These are phyloP conservation scores for Serpula lacrymans DNA, from an alignment of 768 basidiomycete genomes.

Conservation along the genomic window DNA sequence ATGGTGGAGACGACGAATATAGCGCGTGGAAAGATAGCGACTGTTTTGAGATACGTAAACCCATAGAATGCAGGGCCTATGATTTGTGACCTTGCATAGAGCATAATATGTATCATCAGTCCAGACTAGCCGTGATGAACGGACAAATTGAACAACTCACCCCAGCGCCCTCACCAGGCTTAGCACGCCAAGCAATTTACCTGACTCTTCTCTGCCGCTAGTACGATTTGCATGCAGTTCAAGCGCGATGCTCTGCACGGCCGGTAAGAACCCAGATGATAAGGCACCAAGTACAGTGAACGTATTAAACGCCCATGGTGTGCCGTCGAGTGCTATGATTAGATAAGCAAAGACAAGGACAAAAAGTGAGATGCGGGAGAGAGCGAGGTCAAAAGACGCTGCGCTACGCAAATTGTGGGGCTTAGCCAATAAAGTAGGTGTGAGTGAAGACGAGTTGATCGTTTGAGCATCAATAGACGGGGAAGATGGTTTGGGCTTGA, in stretches of 20 bases:
- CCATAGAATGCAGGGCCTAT: conserved; percentile 68
- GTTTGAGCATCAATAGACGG: no score
- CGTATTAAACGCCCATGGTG: conserved; percentile 46
- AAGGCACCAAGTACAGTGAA: conserved; percentile 49
- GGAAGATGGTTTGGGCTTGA: conserved; percentile 49
- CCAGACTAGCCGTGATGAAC: conserved; percentile 9
- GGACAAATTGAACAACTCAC: conserved; percentile 24
- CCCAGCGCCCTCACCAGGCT: conserved; percentile 66
- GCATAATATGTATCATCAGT: neutral
- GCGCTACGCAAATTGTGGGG: conserved; percentile 34
- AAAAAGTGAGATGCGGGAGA: conserved; percentile 56
- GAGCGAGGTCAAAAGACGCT: conserved; percentile 58
- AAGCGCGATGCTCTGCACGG: conserved; percentile 64
- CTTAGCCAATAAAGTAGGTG: conserved; percentile 6
- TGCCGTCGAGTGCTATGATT: conserved; percentile 42
- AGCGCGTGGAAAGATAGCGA: conserved; percentile 56
- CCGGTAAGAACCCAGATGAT: conserved; percentile 64
- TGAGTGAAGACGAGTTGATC: conserved; percentile 5
- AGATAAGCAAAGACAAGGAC: conserved; percentile 52
- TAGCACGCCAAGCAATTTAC: conserved; percentile 70
- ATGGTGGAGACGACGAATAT: conserved; percentile 59
- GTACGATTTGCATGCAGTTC: conserved; percentile 50
- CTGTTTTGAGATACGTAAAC: conserved; percentile 60
- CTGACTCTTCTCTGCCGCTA: conserved; percentile 49
- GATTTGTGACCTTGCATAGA: conserved; percentile 46